Percentiles rank a stretch among this genome's conserved stretches.
Conservation (phyloP, 1,284 basidiomycete species). For the Kwoniella shivajii region DNA sequence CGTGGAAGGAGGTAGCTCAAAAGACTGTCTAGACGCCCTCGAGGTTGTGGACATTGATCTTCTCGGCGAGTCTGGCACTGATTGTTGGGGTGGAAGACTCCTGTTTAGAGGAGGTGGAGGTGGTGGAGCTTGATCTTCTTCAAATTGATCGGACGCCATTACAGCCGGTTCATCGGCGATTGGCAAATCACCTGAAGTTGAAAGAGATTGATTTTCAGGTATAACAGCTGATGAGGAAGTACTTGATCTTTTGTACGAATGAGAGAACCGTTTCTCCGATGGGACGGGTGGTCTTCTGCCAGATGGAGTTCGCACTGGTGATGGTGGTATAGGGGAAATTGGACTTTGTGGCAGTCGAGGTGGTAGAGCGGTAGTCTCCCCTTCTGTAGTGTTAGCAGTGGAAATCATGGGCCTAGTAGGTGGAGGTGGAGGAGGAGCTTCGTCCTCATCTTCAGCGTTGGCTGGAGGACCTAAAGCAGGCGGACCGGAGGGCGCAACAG, state of each 20-base stretch:
- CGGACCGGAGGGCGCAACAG: slow-evolving; percentile 17
- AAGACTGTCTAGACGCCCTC: slow-evolving; percentile 9
- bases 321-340: neutral
- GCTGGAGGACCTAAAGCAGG: slow-evolving; percentile 16
- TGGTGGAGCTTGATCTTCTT: slow-evolving; percentile 23
- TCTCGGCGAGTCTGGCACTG: neutral
- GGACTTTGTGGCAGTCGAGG: slow-evolving; percentile 10
- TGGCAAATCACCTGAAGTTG: slow-evolving; percentile 4
- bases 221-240: slow-evolving; percentile 4
- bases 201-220: slow-evolving; percentile 4
- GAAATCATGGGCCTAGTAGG: slow-evolving; percentile 23
- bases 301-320: slow-evolving; percentile 12
- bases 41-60: slow-evolving; percentile 14
- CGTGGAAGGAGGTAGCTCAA: slow-evolving; percentile 11
- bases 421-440: slow-evolving; percentile 23
- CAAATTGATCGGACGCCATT: slow-evolving; percentile 16
- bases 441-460: slow-evolving; percentile 10
- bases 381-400: neutral
- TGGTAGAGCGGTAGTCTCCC: slow-evolving; percentile 1
- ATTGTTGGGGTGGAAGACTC: slow-evolving; percentile 11
- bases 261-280: slow-evolving; percentile 7
- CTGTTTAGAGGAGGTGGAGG: slow-evolving; percentile 25
- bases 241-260: slow-evolving; percentile 1
- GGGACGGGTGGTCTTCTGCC: slow-evolving; percentile 20
- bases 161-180: slow-evolving; percentile 31